Evolutionary conservation across 179 eudicot species (phyloP).

Genomic region (Pouteria campechiana): DNA sequence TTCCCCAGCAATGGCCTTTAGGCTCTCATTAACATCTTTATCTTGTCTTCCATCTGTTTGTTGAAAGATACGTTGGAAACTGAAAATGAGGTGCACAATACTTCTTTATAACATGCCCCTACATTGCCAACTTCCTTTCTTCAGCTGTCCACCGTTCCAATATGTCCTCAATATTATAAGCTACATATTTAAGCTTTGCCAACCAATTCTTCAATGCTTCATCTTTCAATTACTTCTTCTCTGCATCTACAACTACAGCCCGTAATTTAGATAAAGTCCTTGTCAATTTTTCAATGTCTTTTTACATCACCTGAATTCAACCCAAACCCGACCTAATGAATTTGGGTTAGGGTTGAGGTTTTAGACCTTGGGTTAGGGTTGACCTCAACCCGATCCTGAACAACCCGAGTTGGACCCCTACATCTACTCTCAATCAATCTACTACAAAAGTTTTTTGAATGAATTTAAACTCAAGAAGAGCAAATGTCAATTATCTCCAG

Average conservation of each 20-base stretch:
- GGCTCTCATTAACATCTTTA: conserved; percentile 1
- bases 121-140: not conserved
- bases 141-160: conserved; percentile 1
- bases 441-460: no score
- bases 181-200: conserved; percentile 1
- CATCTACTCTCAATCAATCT: no score
- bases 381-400: no score
- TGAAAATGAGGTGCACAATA: not conserved
- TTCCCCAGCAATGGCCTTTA: not conserved
- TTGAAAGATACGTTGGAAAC: not conserved
- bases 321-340: no score
- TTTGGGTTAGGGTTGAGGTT: no score
- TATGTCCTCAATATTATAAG: conserved; percentile 3
- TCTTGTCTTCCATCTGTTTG: not conserved
- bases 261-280: no score
- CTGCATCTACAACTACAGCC: conserved; percentile 8
- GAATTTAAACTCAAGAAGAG: no score
- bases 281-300: no score
- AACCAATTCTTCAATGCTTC: conserved; percentile 5
- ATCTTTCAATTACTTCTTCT: conserved; percentile 1
- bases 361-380: no score
- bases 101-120: not conserved
- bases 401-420: no score
- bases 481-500: no score
- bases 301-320: no score